Base-by-base conservation (phyloP, 768 basidiomycete species). In the Phaeolepiota aurea region DNA sequence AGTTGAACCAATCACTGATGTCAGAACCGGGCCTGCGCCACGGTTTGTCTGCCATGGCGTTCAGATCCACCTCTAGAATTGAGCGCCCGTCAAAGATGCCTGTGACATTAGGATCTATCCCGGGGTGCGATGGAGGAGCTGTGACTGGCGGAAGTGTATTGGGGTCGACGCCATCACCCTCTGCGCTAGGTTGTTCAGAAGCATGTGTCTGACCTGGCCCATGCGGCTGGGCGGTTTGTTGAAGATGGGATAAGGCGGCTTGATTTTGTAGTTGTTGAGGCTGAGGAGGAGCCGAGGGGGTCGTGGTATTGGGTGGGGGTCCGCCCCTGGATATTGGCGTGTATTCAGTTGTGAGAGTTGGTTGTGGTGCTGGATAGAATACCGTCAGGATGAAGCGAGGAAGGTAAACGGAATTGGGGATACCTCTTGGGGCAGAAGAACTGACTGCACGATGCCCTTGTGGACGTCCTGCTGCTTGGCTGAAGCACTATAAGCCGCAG, bases 1-100 rank as follows among this genome's bases (percentile, higher is more conserved):
- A 98, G 62, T 99, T 98, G 64, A 99, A 99, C 86, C 92, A 99
- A 65, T 97, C 93, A 49, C 87, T 85, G 45, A 96, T 71, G 65
- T 96, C 91, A 3, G 87, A 82, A 22, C 96, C 96, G 5, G 92
- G 86, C 44, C 81, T 64, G 46, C 96, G 69, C 96, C 96, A 99
- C 3, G 82, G 82, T 54, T 94, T 94, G 46, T 89, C 86, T 5
- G 72, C 63, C 68, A 85, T 69, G 19, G 77, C 76, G 33, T 58
- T 71, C 37, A 94, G 51, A 55, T 96, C 93, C 19, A 91, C 72
- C 41, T 96, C 92, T 23, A 89, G 76, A 32, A 96, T 86, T 20
- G 79, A 82, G 38, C 76, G 81, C 7, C 88, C 79, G 52, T 87
- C 77, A 32, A 87, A 62, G 21, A 73, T 68, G 4, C 86, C 88